Evolutionary conservation across 345 rosid genomes (phyloP), one percentile per base, ranked within the genome.

Genomic region (Eucalyptus erythrocorys): DNA sequence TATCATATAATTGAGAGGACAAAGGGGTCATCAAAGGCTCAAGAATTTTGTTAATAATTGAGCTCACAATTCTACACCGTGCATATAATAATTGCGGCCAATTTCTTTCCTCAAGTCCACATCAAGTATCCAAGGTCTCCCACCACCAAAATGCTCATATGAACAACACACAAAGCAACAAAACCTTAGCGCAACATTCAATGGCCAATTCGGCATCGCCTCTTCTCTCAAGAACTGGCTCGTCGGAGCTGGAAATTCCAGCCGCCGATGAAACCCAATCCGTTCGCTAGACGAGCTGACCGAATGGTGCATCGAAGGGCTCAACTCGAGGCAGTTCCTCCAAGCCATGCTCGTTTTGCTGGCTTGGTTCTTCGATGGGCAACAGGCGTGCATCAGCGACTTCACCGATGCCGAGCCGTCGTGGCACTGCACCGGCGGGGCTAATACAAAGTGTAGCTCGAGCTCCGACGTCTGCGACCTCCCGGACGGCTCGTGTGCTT

Each of bases 281-380:
- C 7, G 48, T 34, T 82, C 79, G 1, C 42, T 89, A 16, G 92
- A 91, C 30, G 87, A 86, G 45, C 47, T 53, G 34, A 86, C 86
- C 5, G 90, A 91, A 61, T 42, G 32, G 48, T 86, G 88, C 85
- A 17, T 87, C 7, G 86, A 32, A 32, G 84, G 71, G 37, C 66
- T 86, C 57, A 47, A 90, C 22, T 86, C 66, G 57, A 86, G 80
- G 40, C 90, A 86, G 42, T 80, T 89, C 87, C 68, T 91, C 66
- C 91, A 87, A 34, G 90, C 89, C 87, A 30, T 91, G 47, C 85
- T 89, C 4, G 89, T 89, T 9, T 87, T 90, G 6, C 7, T 89
- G 43, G 88, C 91, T 26, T 87, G 88, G 87, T 50, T 89, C 85
- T 89, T 91, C 32, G 90, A 89, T 22, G 90, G 89, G 2, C 92